Conservation (phyloP, 495 filamentous ascomycete species). For the Penicillium arizonense region DNA sequence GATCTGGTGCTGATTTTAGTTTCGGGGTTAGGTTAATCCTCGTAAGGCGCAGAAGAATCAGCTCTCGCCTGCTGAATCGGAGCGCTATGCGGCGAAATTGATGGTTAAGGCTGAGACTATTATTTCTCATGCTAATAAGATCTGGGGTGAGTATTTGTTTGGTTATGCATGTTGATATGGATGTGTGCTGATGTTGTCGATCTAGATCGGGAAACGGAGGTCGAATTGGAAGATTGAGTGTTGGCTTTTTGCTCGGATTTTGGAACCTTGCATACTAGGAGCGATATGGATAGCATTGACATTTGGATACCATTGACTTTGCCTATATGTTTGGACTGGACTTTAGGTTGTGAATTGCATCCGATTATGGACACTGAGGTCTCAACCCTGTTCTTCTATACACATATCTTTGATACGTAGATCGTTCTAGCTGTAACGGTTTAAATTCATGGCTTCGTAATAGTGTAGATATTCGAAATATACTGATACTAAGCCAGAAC, state of each 20-base stretch:
- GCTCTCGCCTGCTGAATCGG: constrained; percentile 57
- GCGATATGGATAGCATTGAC: background rate
- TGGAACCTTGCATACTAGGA: background rate
- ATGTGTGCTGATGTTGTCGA: constrained; percentile 1
- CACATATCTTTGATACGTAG: too few relatives aligned
- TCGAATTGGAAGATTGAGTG: constrained; percentile 41
- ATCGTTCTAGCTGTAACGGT: too few relatives aligned
- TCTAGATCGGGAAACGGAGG: constrained; percentile 42
- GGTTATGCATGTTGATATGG: background rate
- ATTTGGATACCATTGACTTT: too few relatives aligned
- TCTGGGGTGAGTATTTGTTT: constrained; percentile 58
- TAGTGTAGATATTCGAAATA: too few relatives aligned
- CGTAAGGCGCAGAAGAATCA: constrained; percentile 59
- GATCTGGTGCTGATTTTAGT: background rate
- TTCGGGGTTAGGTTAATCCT: constrained; percentile 28
- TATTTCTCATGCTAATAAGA: constrained; percentile 63
- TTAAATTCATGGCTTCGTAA: too few relatives aligned
- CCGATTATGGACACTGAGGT: too few relatives aligned
- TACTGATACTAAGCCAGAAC: too few relatives aligned
- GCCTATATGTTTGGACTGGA: too few relatives aligned
- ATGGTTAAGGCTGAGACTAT: constrained; percentile 68
- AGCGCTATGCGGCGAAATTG: constrained; percentile 63
- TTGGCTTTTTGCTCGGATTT: background rate
- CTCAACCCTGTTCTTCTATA: too few relatives aligned
- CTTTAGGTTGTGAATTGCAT: too few relatives aligned